Conservation (phyloP, 2,329 filamentous ascomycete species). For the Venturia asperata region DNA sequence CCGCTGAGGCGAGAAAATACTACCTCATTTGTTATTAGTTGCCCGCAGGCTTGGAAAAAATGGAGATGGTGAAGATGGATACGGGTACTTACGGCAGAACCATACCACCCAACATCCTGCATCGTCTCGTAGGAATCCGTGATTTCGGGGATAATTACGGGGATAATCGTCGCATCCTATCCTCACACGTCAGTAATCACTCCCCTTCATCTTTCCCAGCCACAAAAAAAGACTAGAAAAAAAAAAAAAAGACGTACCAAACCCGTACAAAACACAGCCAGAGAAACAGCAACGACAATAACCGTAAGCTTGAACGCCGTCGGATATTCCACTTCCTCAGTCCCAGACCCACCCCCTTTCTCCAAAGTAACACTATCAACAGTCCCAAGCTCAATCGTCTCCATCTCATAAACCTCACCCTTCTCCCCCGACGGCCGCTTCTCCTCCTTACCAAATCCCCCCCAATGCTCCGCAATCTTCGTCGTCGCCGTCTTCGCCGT, state of each 20-base stretch:
- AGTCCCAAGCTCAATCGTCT: not conserved
- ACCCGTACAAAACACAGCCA: not conserved
- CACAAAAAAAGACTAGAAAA: too few species aligned
- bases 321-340: not conserved
- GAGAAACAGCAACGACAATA: not conserved
- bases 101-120: slow-evolving; percentile 19
- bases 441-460: not conserved
- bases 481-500: not conserved
- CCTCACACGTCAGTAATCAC: not conserved
- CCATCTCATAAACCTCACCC: not conserved
- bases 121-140: slow-evolving; percentile 17
- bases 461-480: not conserved
- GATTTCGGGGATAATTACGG: slow-evolving; percentile 41
- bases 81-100: slow-evolving; percentile 9
- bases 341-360: not conserved
- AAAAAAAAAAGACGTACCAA: not conserved
- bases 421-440: not conserved
- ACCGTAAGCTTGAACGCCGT: not conserved
- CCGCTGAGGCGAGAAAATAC: slow-evolving; percentile 16
- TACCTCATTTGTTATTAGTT: not conserved
- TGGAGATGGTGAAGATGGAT: not conserved
- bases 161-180: slow-evolving; percentile 30
- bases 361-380: not conserved
- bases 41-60: too few species aligned
- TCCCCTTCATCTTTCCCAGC: too few species aligned